Conservation (phyloP, 129 eudicot species). For the Flaveria robusta region DNA sequence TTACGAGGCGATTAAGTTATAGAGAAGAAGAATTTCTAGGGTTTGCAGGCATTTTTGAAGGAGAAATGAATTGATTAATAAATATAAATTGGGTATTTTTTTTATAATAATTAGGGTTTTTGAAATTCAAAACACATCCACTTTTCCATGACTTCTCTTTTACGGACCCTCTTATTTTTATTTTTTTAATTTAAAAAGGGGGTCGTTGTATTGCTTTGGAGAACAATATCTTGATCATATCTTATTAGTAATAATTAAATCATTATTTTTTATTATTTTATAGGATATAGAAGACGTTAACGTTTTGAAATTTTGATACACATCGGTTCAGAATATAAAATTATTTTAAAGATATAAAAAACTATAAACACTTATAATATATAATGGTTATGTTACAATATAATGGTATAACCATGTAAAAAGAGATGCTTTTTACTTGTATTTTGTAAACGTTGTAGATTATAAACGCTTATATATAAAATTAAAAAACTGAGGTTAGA, state of each 20-base stretch:
- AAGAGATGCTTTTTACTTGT: too few species aligned
- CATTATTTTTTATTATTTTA: neutral
- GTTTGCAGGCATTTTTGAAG: constrained; percentile 45
- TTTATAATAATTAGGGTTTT: constrained; percentile 36
- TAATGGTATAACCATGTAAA: too few species aligned
- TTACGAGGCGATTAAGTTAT: constrained; percentile 28
- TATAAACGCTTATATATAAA: too few species aligned
- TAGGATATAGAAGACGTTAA: neutral
- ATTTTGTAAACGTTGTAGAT: too few species aligned
- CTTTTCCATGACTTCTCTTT: constrained; percentile 41
- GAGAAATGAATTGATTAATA: constrained; percentile 40
- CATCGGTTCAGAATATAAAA: neutral
- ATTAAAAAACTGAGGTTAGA: too few species aligned
- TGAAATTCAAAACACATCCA: constrained; percentile 42
- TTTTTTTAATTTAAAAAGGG: constrained; percentile 16
- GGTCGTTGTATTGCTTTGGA: constrained; percentile 40
- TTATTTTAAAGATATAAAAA: too few species aligned
- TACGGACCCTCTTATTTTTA: constrained; percentile 30
- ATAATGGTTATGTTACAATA: neutral
- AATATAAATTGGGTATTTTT: constrained; percentile 27
- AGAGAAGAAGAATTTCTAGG: constrained; percentile 47
- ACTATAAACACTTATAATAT: too few species aligned
- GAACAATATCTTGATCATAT: constrained; percentile 37
- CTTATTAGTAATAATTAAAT: constrained; percentile 30
- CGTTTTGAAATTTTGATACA: constrained; percentile 5